These are phyloP conservation scores for Capsicum chinense DNA, from an alignment of 257 asterid species.

Conservation along the genomic window DNA sequence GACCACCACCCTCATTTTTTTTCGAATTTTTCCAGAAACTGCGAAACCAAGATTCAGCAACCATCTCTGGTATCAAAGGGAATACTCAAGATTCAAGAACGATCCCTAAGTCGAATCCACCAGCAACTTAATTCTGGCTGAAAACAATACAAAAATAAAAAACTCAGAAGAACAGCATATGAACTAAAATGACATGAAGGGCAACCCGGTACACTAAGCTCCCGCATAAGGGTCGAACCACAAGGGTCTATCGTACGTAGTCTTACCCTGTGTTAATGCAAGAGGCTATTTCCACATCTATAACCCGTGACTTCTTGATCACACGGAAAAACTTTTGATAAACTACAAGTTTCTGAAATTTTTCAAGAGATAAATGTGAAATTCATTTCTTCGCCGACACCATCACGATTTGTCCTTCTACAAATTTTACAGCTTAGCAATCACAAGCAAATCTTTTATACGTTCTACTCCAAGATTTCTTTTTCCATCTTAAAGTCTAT, in stretches of 20 bases:
- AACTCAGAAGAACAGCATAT: neutral
- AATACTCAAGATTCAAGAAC: constrained; percentile 18
- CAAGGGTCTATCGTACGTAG: too few relatives aligned
- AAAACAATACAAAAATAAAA: neutral
- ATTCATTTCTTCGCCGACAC: neutral
- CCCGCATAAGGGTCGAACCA: too few relatives aligned
- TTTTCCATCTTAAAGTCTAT: neutral
- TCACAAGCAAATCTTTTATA: constrained; percentile 17
- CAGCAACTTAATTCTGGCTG: constrained; percentile 27
- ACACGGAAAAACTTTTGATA: neutral
- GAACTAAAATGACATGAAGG: neutral
- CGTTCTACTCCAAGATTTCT: constrained; percentile 25
- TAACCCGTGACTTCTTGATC: too few relatives aligned
- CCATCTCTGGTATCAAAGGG: constrained; percentile 54
- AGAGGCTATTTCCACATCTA: too few relatives aligned
- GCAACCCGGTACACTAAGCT: too few relatives aligned
- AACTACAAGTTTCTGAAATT: neutral
- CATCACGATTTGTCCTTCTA: neutral
- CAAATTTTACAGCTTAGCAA: neutral
- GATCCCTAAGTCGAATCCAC: constrained; percentile 37
- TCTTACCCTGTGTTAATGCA: too few relatives aligned
- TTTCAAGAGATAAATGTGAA: neutral
- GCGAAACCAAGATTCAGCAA: constrained; percentile 80
- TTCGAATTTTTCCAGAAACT: constrained; percentile 65
- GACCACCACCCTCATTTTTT: constrained; percentile 50